Evolutionary conservation across 257 asterid genomes (phyloP).

Genomic region (Asclepias syriaca): DNA sequence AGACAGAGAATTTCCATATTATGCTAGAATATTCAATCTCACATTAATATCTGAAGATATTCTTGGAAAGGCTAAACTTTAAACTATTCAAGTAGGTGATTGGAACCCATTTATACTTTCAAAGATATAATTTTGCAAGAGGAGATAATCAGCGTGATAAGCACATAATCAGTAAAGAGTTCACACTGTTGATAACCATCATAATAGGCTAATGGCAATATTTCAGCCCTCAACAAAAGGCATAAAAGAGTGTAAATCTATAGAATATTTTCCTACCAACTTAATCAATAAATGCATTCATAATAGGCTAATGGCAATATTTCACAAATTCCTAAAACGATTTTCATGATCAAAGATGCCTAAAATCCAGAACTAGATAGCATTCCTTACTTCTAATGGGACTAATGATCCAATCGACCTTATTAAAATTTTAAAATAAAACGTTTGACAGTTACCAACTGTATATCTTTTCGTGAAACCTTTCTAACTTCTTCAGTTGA

Average conservation of each 20-base stretch:
- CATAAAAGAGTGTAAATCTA: background rate
- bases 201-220: background rate
- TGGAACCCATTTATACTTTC: background rate
- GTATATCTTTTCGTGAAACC: constrained; percentile 66
- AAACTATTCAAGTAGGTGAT: background rate
- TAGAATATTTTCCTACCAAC: background rate
- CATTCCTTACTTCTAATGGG: background rate
- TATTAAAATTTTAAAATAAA: background rate
- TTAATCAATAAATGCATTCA: too few relatives aligned
- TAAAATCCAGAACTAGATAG: background rate
- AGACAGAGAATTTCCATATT: background rate
- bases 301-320: too few relatives aligned
- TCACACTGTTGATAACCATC: background rate
- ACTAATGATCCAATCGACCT: background rate
- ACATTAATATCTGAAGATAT: background rate
- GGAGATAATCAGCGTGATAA: background rate
- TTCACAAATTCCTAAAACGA: background rate
- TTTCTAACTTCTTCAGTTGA: constrained; percentile 54
- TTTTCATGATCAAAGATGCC: background rate
- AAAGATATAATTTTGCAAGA: background rate
- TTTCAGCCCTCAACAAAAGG: background rate
- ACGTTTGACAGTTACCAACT: constrained; percentile 43
- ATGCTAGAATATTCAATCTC: background rate
- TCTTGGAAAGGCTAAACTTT: background rate
- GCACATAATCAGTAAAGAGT: background rate